Conservation (phyloP, 108 stramenopile genomes). For the Skeletonema grethae region DNA sequence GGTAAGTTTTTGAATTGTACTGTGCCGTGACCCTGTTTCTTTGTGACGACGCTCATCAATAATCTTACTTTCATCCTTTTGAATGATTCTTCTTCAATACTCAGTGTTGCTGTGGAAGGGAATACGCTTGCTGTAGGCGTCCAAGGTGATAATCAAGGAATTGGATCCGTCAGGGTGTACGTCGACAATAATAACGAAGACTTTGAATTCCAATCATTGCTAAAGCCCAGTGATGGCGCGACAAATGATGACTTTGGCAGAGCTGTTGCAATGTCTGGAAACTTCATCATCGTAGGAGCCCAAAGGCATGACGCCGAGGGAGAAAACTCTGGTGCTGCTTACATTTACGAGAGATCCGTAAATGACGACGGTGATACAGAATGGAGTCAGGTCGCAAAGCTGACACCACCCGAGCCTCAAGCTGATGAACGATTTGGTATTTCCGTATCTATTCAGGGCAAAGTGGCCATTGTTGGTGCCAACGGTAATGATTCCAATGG, state of each 20-base stretch:
- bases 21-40: neutral
- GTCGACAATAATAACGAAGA: neutral
- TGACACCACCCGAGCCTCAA: neutral
- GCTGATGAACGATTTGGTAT: constrained; percentile 15
- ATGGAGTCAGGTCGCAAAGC: neutral
- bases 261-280: neutral
- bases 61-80: neutral
- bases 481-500: neutral
- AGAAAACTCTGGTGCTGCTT: constrained; percentile 1
- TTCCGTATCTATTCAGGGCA: constrained; percentile 7
- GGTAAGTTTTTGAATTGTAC: neutral
- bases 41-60: neutral
- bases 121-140: neutral
- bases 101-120: constrained; percentile 1
- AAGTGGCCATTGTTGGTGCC: constrained; percentile 13
- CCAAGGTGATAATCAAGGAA: neutral
- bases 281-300: constrained; percentile 8
- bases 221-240: neutral
- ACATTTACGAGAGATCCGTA: neutral
- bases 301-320: constrained; percentile 4
- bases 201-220: neutral
- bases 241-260: constrained; percentile 2
- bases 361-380: neutral
- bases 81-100: neutral
- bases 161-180: neutral